Percentiles rank a stretch among this genome's conserved stretches.
Conservation (phyloP, 257 asterid species). For the Gardenia jasminoides region DNA sequence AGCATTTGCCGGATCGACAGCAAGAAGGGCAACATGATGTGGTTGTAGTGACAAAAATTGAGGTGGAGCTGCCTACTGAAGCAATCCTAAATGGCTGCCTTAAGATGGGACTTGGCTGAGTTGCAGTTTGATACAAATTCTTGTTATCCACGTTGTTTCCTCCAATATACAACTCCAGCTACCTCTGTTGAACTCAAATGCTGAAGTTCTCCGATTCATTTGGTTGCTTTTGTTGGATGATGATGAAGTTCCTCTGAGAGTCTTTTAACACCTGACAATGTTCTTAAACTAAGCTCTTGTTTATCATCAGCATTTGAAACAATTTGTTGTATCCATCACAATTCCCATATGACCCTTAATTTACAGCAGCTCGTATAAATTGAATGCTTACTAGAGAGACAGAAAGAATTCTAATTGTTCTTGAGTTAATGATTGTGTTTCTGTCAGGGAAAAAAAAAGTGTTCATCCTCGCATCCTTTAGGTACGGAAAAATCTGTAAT, state of each 20-base stretch:
- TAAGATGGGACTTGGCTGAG: background rate
- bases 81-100: background rate
- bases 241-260: background rate
- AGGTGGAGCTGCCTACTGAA: background rate
- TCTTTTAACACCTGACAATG: background rate
- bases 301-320: background rate
- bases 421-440: background rate
- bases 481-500: background rate
- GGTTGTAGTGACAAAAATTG: background rate
- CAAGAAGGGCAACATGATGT: background rate
- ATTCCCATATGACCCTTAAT: background rate
- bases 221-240: background rate
- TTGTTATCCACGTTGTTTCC: background rate
- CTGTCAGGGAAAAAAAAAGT: background rate
- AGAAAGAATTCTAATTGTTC: background rate
- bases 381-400: background rate
- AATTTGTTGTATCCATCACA: background rate
- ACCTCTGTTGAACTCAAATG: background rate
- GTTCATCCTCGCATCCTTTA: background rate
- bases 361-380: background rate
- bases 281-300: background rate
- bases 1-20: background rate
- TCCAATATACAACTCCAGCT: background rate
- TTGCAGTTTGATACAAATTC: background rate
- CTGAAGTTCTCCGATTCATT: background rate